phyloP scores from a whole-genome alignment of 176 grass and related monocot species.

The Aegilops longissima region DNA sequence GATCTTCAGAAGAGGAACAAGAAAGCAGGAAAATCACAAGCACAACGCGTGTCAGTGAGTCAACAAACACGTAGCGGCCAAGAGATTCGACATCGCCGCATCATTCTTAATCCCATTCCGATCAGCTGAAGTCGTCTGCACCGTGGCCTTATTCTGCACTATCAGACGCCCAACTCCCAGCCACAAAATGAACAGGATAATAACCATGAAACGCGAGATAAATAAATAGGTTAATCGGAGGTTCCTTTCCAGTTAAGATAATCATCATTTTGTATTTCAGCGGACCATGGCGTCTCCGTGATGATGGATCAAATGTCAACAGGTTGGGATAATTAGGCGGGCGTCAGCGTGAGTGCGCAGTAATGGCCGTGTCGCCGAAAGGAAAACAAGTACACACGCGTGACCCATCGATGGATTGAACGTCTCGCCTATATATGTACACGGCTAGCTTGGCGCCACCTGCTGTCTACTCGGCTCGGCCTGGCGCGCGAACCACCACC shows the following conservation, averaged over 20 bases:
- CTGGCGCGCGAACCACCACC: background rate
- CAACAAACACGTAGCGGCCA: background rate
- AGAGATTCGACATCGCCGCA: background rate
- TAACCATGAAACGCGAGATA: background rate
- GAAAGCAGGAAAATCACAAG: background rate
- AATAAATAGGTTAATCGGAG: background rate
- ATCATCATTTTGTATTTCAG: background rate
- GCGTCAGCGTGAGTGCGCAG: background rate
- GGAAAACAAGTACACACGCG: background rate
- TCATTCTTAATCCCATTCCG: background rate
- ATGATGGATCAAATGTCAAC: background rate
- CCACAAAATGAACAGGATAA: background rate
- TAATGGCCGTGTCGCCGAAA: background rate
- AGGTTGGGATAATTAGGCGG: background rate
- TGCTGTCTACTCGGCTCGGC: background rate
- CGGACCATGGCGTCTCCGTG: background rate
- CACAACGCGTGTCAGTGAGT: background rate
- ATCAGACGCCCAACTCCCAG: background rate
- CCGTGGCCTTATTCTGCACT: background rate
- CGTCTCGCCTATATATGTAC: background rate
- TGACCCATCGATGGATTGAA: background rate
- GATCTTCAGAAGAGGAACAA: too few relatives aligned
- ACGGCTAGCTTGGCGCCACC: conserved; percentile 16
- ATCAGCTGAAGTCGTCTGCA: background rate
- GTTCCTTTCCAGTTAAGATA: background rate